Evolutionary conservation across 768 basidiomycete genomes (phyloP), one percentile per base, ranked within the genome.

Genomic region (Dioszegia aurantiaca): DNA sequence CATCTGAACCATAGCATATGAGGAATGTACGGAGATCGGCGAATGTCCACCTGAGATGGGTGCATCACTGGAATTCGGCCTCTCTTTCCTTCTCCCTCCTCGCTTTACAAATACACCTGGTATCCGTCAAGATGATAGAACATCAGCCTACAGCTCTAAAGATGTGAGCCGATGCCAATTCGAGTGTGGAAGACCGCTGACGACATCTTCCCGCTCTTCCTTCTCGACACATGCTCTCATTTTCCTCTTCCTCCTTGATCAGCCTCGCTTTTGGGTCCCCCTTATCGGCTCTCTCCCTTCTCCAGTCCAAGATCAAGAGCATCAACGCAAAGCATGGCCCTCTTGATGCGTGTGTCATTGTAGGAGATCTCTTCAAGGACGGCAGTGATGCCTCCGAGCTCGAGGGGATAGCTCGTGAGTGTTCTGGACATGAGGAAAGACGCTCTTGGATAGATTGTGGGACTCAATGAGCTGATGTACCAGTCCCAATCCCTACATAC

Each of bases 271-370:
- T 93, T 42, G 92, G 92, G 16, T 85, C 91, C 49, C 85, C 88
- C 5, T 78, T 80, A 31, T 91, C 91, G 26, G 83, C 84, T 1
- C 84, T 95, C 69, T 77, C 80, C 30, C 82, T 84, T n/a, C 80
- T 93, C 27, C 86, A 90, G 68, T 75, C 83, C 57, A 95, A 91
- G 80, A 82, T 97, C 67, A 85, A 83, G 59, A 78, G 84, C 27
- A 89, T 95, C 64, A 85, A 98, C 78, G 81, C 84, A 54, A 95
- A 94, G 78, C 89, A 95, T 77, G 92, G 92, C 61, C 89, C 88
- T 73, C 97, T 98, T 72, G 88, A 90, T 70, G 82, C 70, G 58
- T 49, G 78, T 70, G 51, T 76, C 2, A 54, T 76, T n/a, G 61
- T 72, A 9, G 81, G 82, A 12, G 80, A 83, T 56, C 83, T 89